Conservation (phyloP, 2,329 filamentous ascomycete species). For the Davidsoniella virescens region DNA sequence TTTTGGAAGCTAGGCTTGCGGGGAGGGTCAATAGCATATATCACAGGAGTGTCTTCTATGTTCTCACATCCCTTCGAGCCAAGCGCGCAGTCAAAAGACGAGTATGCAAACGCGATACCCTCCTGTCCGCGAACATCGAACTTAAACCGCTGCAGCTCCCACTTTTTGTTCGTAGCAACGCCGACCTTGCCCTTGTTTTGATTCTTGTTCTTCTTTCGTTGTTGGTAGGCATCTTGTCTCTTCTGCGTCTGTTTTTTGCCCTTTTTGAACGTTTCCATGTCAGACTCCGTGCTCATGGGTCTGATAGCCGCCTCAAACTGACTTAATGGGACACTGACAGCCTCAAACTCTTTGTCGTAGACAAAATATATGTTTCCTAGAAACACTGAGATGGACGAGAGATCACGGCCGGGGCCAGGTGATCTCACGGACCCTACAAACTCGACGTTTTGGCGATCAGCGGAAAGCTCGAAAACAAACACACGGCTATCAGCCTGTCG, state of each 20-base stretch:
- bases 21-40: constrained; percentile 14
- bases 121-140: constrained; percentile 10
- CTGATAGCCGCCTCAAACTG: constrained; percentile 6
- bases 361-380: constrained; percentile 10
- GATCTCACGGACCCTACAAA: constrained; percentile 8
- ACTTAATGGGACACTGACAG: constrained; percentile 5
- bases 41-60: constrained; percentile 7
- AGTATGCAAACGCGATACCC: constrained; percentile 12
- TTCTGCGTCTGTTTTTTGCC: neutral
- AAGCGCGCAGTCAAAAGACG: constrained; percentile 9
- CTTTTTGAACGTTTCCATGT: neutral
- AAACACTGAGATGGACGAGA: constrained; percentile 11
- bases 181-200: neutral
- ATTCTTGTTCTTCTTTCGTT: neutral
- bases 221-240: neutral
- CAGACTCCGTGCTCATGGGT: neutral
- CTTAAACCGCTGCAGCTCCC: constrained; percentile 4
- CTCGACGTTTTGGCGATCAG: constrained; percentile 2
- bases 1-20: constrained; percentile 7
- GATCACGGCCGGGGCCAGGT: constrained; percentile 9
- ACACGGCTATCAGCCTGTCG: constrained; percentile 9
- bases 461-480: constrained; percentile 9
- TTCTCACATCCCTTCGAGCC: constrained; percentile 2
- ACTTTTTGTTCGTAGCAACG: neutral
- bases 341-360: constrained; percentile 10